phyloP scores from a whole-genome alignment of 257 asterid genomes.

The Datura wrightii region DNA sequence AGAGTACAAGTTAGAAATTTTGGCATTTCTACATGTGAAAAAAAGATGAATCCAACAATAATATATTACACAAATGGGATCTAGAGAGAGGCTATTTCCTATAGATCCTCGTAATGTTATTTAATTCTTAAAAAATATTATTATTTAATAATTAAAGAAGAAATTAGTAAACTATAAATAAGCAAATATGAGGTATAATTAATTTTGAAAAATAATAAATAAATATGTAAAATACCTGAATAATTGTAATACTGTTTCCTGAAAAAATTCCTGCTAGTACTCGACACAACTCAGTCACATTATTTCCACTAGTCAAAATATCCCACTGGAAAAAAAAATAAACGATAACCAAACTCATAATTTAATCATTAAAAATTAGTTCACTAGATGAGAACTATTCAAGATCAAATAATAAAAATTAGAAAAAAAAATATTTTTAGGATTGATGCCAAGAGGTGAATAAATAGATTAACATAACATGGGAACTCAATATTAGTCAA shows the following conservation, averaged over 20 bases:
- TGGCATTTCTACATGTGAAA: too few species aligned
- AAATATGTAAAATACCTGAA: slow-evolving; percentile 55
- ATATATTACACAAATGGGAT: too few species aligned
- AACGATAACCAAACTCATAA: background rate
- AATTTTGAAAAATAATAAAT: background rate
- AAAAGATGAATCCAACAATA: too few species aligned
- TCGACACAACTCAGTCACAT: slow-evolving; percentile 52
- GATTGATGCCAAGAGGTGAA: background rate
- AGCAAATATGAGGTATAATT: too few species aligned
- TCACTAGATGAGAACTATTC: background rate
- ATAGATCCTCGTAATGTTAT: too few species aligned
- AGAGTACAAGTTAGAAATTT: too few species aligned
- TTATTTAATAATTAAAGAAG: background rate
- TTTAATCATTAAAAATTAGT: background rate
- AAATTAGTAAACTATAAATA: background rate
- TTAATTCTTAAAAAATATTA: too few species aligned
- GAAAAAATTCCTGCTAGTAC: slow-evolving; percentile 60
- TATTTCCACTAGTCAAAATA: slow-evolving; percentile 51
- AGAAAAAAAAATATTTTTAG: background rate
- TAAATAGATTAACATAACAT: background rate
- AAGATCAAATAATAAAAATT: background rate
- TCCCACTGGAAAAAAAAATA: slow-evolving; percentile 65
- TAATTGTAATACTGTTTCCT: slow-evolving; percentile 58
- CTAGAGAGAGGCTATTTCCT: too few species aligned
- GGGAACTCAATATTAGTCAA: background rate